Conservation (phyloP, 2,329 filamentous ascomycete genomes). For the Elsinoe necatrix region DNA sequence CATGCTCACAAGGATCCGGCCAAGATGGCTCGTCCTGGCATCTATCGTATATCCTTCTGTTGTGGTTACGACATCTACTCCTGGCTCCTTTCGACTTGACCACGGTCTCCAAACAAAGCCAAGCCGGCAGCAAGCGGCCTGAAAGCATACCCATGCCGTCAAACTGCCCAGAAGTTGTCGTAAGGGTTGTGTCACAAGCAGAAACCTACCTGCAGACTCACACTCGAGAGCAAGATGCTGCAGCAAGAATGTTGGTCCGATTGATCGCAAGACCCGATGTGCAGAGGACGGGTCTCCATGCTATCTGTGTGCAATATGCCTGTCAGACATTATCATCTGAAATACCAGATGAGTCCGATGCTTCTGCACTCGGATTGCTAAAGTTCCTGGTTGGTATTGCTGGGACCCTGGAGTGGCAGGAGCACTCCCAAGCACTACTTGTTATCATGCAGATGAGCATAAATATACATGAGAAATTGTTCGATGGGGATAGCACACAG, state of each 20-base stretch:
- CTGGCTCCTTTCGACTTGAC: slow-evolving; percentile 79
- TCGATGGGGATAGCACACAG: slow-evolving; percentile 50
- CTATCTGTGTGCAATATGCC: background rate
- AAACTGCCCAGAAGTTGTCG: slow-evolving; percentile 59
- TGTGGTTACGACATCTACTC: slow-evolving; percentile 59
- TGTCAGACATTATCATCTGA: background rate
- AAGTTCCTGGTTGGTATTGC: slow-evolving; percentile 71
- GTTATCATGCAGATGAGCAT: slow-evolving; percentile 59
- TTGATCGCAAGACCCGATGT: slow-evolving; percentile 81
- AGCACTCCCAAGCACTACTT: slow-evolving; percentile 59
- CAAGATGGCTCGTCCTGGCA: slow-evolving; percentile 54
- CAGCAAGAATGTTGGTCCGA: slow-evolving; percentile 72
- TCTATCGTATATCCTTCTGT: slow-evolving; percentile 74
- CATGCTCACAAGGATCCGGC: slow-evolving; percentile 30
- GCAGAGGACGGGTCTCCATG: slow-evolving; percentile 59
- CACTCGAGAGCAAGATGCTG: slow-evolving; percentile 82
- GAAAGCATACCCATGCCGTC: slow-evolving; percentile 36
- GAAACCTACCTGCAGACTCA: slow-evolving; percentile 63
- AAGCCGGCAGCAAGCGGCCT: slow-evolving; percentile 24
- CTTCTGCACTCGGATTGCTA: slow-evolving; percentile 53
- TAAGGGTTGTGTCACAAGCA: slow-evolving; percentile 62
- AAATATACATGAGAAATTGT: slow-evolving; percentile 47
- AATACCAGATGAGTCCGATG: too few species aligned
- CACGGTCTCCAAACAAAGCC: slow-evolving; percentile 57
- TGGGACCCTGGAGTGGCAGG: slow-evolving; percentile 61